These are phyloP conservation scores for Tympanopsis confertula DNA, from an alignment of 2,329 filamentous ascomycete genomes.

Conservation along the genomic window DNA sequence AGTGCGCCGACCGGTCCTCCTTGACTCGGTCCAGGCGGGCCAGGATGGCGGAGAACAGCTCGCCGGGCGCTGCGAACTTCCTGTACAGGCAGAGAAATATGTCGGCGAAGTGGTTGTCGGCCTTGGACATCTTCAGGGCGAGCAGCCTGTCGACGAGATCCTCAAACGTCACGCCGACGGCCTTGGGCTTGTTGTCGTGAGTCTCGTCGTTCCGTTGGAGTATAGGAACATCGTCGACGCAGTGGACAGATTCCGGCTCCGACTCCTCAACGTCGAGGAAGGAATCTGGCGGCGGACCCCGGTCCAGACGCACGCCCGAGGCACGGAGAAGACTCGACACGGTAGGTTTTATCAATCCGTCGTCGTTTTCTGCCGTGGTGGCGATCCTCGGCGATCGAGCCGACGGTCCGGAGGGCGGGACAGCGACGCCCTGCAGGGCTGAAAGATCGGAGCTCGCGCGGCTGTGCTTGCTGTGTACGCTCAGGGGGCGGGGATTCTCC, in stretches of 20 bases:
- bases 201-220: constrained; percentile 20
- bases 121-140: constrained; percentile 47
- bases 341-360: no score
- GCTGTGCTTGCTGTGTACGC: neutral
- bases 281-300: constrained; percentile 23
- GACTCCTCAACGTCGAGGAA: constrained; percentile 27
- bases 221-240: constrained; percentile 12
- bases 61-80: constrained; percentile 50
- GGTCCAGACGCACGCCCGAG: constrained; percentile 20
- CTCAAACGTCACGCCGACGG: constrained; percentile 22
- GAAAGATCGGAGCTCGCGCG: neutral
- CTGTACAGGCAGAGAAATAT: constrained; percentile 57
- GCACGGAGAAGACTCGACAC: no score
- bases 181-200: constrained; percentile 11
- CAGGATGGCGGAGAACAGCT: constrained; percentile 46
- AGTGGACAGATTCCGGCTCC: constrained; percentile 7
- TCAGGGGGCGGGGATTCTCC: neutral
- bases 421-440: constrained; percentile 38
- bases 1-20: constrained; percentile 30
- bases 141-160: constrained; percentile 49
- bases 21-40: constrained; percentile 43
- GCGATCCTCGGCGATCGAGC: constrained; percentile 17
- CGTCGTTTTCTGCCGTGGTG: constrained; percentile 14
- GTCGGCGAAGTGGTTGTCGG: constrained; percentile 50
- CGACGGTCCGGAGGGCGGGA: constrained; percentile 26